Base-by-base conservation (phyloP, 176 grass and related monocot genomes). In the Oryza rufipogon region DNA sequence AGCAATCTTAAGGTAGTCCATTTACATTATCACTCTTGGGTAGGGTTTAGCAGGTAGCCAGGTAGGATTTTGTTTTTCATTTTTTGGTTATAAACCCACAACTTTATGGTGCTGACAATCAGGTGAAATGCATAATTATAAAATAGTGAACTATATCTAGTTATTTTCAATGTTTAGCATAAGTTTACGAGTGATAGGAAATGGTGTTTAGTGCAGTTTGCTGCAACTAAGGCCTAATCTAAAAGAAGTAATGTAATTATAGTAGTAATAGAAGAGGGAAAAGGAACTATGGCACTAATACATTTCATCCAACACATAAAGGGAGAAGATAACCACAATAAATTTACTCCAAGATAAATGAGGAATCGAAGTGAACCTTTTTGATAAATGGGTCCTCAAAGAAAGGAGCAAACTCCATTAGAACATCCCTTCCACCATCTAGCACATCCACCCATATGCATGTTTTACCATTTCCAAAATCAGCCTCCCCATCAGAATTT, bases 371-470 rank as follows among this genome's bases (percentile, higher is more conserved):
- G 17, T 71, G 17, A 11, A 97, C 92, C 92, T 97, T 97, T 80
- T 91, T 97, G 80, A 97, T 94, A 58, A 82, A 89, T 23, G 90
- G 75, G 23, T 97, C 87, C 68, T 97, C 86, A 79, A 97, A 97
- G 74, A 97, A 97, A 79, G 86, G 81, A 79, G 70, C 81, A 64
- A 97, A 97, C 87, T 92, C 95, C 88, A 87, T 90, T 70, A 94
- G 73, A 81, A 97, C 72, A 92, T 89, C 80, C 52, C 66, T 85
- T 64, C 84, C 92, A 75, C 95, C 90, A 89, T 92, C 95, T 51
- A 97, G 86, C n/a, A 94, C 90, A 84, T 97, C 92, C 44, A 97
- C 92, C 95, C 95, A 94, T 77, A 97, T 86, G 80, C 95, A 97
- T 86, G 88, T 92, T 89, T 92, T 97, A 45, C 84, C 92, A 68